These are phyloP conservation scores for Magnusiomyces magnusii DNA, from an alignment of 1,139 yeast genomes.

Conservation along the genomic window DNA sequence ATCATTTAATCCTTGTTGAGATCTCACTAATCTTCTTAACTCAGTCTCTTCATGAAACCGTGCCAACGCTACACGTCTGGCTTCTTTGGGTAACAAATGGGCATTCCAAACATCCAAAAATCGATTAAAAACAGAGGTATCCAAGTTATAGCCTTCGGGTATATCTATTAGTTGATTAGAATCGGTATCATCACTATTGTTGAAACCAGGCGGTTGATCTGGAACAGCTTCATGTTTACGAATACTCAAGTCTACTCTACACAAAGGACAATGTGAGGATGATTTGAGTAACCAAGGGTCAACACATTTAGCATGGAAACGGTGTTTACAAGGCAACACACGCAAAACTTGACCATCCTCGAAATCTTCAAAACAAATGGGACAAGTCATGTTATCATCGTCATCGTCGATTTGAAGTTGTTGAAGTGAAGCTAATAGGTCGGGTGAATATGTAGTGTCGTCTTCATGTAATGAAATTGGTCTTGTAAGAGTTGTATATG, in stretches of 20 bases:
- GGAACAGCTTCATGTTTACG: slow-evolving; percentile 24
- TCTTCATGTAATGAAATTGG: not conserved
- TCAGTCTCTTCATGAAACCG: slow-evolving; percentile 31
- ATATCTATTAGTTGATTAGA: slow-evolving; percentile 11
- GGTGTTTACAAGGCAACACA: slow-evolving; percentile 54
- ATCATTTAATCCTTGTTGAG: slow-evolving; percentile 8
- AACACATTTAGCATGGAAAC: slow-evolving; percentile 33
- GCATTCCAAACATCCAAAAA: slow-evolving; percentile 33
- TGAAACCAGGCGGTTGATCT: slow-evolving; percentile 21
- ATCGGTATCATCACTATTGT: not conserved
- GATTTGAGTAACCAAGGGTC: slow-evolving; percentile 77
- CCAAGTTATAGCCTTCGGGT: slow-evolving; percentile 26
- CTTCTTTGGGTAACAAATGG: slow-evolving; percentile 30
- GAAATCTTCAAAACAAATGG: slow-evolving; percentile 61
- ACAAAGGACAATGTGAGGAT: slow-evolving; percentile 76
- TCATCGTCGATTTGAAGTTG: slow-evolving; percentile 30
- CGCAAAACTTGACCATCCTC: slow-evolving; percentile 52
- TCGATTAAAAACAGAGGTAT: slow-evolving; percentile 28
- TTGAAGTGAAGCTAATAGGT: not conserved
- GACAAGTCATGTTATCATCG: slow-evolving; percentile 61
- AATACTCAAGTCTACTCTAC: slow-evolving; percentile 51
- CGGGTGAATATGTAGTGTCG: not conserved
- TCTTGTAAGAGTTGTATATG: not conserved
- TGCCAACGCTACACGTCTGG: slow-evolving; percentile 28
- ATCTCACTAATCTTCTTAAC: slow-evolving; percentile 23